Percentiles rank a stretch among this genome's conserved stretches.
phyloP scores from a whole-genome alignment of 768 basidiomycete species.

The Pleurotus sapidus region DNA sequence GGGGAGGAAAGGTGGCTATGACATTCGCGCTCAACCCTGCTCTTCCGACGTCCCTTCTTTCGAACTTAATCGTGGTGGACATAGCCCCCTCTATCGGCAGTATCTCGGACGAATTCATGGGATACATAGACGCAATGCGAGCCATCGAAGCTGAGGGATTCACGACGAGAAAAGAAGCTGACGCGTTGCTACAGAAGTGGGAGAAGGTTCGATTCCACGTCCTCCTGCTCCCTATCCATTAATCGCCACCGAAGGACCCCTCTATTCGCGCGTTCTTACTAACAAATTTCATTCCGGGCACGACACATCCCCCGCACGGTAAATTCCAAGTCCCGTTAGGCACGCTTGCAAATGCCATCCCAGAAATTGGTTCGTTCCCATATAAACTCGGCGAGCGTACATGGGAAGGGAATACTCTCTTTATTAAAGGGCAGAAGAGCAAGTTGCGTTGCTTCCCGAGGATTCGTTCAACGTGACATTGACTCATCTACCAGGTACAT shows the following conservation, averaged over 20 bases:
- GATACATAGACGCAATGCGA: constrained; percentile 72
- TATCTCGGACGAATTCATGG: constrained; percentile 60
- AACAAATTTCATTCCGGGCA: constrained; percentile 65
- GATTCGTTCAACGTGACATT: neutral
- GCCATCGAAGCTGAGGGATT: constrained; percentile 60
- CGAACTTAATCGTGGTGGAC: constrained; percentile 72
- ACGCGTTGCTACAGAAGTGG: constrained; percentile 54
- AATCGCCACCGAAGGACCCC: constrained; percentile 50
- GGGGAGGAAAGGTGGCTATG: constrained; percentile 89
- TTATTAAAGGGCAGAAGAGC: constrained; percentile 80
- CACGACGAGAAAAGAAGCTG: constrained; percentile 65
- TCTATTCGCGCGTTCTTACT: constrained; percentile 78
- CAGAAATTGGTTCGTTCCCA: constrained; percentile 76
- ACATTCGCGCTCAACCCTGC: constrained; percentile 50
- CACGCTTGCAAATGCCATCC: constrained; percentile 58
- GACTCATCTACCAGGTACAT: constrained; percentile 52
- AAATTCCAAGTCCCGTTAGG: constrained; percentile 74
- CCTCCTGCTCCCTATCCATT: neutral
- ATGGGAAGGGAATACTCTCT: constrained; percentile 62
- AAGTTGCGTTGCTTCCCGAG: constrained; percentile 37
- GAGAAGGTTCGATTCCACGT: constrained; percentile 51
- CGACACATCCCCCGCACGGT: constrained; percentile 27
- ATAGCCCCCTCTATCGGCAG: constrained; percentile 67
- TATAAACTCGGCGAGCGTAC: constrained; percentile 52
- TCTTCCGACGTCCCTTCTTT: constrained; percentile 38